Conservation (phyloP, 495 filamentous ascomycete genomes). For the Aspergillus biplanus region DNA sequence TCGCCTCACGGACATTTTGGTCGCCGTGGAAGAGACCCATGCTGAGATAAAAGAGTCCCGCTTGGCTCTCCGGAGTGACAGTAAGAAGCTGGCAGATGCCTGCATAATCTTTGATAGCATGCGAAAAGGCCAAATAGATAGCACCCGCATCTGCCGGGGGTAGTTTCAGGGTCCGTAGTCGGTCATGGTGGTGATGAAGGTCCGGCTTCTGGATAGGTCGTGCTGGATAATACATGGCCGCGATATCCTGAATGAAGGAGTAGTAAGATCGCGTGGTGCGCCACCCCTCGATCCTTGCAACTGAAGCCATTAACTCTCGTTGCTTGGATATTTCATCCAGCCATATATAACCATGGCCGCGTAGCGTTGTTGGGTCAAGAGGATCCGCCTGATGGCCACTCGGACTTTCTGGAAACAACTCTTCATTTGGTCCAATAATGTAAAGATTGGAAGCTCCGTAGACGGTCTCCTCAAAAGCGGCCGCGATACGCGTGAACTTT, state of each 20-base stretch:
- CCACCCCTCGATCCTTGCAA: conserved; percentile 94
- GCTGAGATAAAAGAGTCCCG: conserved; percentile 88
- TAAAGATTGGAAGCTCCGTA: conserved; percentile 91
- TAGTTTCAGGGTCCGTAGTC: conserved; percentile 77
- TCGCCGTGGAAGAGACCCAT: conserved; percentile 94
- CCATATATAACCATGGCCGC: conserved; percentile 96
- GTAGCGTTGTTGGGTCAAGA: conserved; percentile 61
- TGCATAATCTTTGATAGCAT: conserved; percentile 78
- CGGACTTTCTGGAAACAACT: conserved; percentile 50
- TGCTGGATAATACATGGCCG: conserved; percentile 52
- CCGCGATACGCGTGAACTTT: conserved; percentile 88
- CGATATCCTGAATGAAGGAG: conserved; percentile 84
- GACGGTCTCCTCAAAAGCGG: conserved; percentile 93
- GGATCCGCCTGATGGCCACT: conserved; percentile 48
- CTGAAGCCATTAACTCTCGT: conserved; percentile 84
- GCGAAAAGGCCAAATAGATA: conserved; percentile 79
- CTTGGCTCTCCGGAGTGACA: conserved; percentile 83
- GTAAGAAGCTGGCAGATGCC: conserved; percentile 88
- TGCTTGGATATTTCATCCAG: conserved; percentile 76
- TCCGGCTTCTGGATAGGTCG: conserved; percentile 84
- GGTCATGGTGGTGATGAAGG: conserved; percentile 89
- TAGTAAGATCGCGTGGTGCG: conserved; percentile 93
- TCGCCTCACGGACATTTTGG: conserved; percentile 72
- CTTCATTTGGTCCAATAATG: conserved; percentile 68
- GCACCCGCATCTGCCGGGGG: conserved; percentile 69